Evolutionary conservation across 345 rosid genomes (phyloP).

Genomic region (Durio zibethinus): DNA sequence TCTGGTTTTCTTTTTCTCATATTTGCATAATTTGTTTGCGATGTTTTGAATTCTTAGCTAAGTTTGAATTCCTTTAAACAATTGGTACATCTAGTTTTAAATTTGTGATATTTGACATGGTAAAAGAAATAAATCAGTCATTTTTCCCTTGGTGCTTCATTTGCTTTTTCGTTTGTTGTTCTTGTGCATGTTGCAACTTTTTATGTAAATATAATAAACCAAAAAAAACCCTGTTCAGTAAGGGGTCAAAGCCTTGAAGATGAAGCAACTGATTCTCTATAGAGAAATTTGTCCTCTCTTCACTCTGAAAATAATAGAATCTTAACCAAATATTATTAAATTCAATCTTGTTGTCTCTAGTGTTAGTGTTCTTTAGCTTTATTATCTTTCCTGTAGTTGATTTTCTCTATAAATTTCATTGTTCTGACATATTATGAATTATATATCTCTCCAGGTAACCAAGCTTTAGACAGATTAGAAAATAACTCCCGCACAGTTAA

Average conservation of each 20-base stretch:
- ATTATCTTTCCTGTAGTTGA: not conserved
- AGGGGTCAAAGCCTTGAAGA: not conserved
- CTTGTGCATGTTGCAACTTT: not conserved
- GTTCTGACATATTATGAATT: not conserved
- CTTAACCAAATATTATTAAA: not conserved
- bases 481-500: conserved; percentile 75
- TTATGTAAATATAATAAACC: not conserved
- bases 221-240: not conserved
- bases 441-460: conserved; percentile 45
- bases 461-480: conserved; percentile 66
- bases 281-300: not conserved
- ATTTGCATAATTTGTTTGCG: not conserved
- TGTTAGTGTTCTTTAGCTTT: not conserved
- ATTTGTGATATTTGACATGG: not conserved
- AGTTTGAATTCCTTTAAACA: not conserved
- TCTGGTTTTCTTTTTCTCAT: not conserved
- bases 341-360: not conserved
- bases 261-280: not conserved
- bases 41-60: not conserved
- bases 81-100: not conserved
- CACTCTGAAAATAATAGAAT: not conserved
- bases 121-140: not conserved
- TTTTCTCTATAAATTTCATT: not conserved
- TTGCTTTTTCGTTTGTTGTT: not conserved
- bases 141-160: not conserved